Evolutionary conservation across 192 early-diverging fungal genomes (phyloP), one percentile per base, ranked within the genome.

Genomic region (Umbelopsis sp.): DNA sequence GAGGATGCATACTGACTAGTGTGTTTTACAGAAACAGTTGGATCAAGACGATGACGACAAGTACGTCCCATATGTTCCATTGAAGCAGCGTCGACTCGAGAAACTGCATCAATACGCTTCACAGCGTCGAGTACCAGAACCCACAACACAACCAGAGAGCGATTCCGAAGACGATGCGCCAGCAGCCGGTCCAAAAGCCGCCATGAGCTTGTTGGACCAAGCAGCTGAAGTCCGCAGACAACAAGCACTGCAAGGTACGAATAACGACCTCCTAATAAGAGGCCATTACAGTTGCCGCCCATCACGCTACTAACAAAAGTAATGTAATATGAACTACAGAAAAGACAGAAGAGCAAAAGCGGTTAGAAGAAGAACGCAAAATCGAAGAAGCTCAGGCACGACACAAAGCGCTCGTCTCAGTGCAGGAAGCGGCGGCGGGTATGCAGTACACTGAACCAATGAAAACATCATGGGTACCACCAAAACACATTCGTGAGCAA

Each of bases 401-500:
- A 21, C 82, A 87, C 64, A 96, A 93, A 66, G 87, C 91, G 47
- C 82, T 98, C 21, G 88, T 90, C 1, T 95, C 94, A 27, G 93
- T 87, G n/a, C 81, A 86, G 66, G 97, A 97, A 73, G 82, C 95
- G 46, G 94, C 95, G 6, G 85, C 92, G 70, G 94, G 92, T 66
- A 88, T 97, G 21, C 81, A 86, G 21, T 98, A 98, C 78, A 92
- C 81, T 21, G 91, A 96, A 48, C 83, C 96, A 8, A 89, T 98
- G 85, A 90, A 82, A 53, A 91, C 95, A 1, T 88, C 87, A 67
- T 98, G 96, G 97, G 80, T 71, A 21, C 92, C 93, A 37, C 92
- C 95, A 61, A 74, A 82, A 12, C 85, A 91, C 69, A 88, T 97
- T 46, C 84, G 87, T 21, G 85, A 80, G 9, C 71, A 88, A 75